Conservation (phyloP, 495 filamentous ascomycete species). For the Oidiodendron maius region DNA sequence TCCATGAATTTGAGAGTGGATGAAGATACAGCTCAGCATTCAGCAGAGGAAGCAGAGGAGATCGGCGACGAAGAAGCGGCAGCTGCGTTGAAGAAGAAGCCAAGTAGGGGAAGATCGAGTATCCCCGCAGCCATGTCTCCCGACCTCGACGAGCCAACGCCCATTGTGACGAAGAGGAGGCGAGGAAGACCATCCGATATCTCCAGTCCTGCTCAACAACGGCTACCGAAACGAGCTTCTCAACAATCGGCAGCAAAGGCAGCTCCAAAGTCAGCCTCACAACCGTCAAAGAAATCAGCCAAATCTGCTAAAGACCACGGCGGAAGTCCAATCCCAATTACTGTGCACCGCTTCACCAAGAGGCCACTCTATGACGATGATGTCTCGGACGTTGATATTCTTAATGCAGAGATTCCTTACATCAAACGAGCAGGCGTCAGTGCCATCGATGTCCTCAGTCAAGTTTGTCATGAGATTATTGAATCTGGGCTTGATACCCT, state of each 20-base stretch:
- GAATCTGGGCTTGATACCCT: slow-evolving; percentile 43
- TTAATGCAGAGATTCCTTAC: slow-evolving; percentile 41
- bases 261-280: slow-evolving; percentile 1
- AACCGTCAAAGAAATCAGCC: neutral
- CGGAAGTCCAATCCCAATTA: slow-evolving; percentile 22
- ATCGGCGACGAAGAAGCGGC: slow-evolving; percentile 18
- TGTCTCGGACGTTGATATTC: slow-evolving; percentile 32
- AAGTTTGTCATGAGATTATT: slow-evolving; percentile 64
- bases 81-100: slow-evolving; percentile 9
- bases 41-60: slow-evolving; percentile 9
- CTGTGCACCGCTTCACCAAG: slow-evolving; percentile 19
- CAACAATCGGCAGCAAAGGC: slow-evolving; percentile 11
- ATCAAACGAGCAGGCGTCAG: slow-evolving; percentile 60
- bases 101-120: slow-evolving; percentile 10
- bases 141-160: slow-evolving; percentile 1
- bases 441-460: slow-evolving; percentile 59
- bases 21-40: neutral
- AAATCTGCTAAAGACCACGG: slow-evolving; percentile 2
- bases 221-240: slow-evolving; percentile 13
- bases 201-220: slow-evolving; percentile 14
- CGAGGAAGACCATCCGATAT: neutral
- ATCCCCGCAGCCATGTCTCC: slow-evolving; percentile 4
- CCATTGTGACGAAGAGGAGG: slow-evolving; percentile 1
- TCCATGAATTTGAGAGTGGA: neutral
- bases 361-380: slow-evolving; percentile 18